Percentiles rank a stretch among this genome's conserved stretches.
Evolutionary conservation across 129 eudicot genomes (phyloP).

Genomic region (Escallonia rubra): DNA sequence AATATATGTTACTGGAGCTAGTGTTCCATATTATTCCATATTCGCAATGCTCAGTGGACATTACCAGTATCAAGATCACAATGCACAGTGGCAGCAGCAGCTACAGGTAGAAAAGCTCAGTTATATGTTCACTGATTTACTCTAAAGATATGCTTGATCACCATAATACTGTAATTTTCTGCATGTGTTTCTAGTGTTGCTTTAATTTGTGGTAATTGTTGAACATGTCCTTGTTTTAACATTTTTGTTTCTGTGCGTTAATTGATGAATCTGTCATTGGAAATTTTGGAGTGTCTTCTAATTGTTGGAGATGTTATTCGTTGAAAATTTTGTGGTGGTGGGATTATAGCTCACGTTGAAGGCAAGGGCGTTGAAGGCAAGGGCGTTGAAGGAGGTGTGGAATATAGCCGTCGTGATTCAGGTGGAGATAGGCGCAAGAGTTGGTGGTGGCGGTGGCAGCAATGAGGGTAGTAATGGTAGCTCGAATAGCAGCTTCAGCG

Average conservation of each 20-base stretch:
- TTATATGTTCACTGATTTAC: too few species aligned
- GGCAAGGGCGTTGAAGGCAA: conserved; percentile 87
- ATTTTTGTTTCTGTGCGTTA: background rate
- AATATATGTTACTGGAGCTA: too few species aligned
- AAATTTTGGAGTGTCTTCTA: background rate
- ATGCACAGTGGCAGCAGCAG: too few species aligned
- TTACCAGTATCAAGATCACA: too few species aligned
- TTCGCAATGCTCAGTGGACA: too few species aligned
- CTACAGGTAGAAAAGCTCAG: too few species aligned
- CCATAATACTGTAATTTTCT: too few species aligned
- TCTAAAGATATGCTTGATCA: too few species aligned
- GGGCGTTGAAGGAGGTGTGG: conserved; percentile 81
- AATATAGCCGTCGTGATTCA: conserved; percentile 75
- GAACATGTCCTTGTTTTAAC: too few species aligned
- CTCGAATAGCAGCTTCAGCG: conserved; percentile 75
- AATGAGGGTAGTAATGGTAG: conserved; percentile 51
- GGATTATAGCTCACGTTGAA: conserved; percentile 67
- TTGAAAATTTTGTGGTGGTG: background rate
- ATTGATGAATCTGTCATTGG: background rate
- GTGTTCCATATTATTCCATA: too few species aligned
- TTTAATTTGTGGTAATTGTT: too few species aligned
- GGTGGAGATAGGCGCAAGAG: conserved; percentile 55
- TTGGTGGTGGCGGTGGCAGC: conserved; percentile 39
- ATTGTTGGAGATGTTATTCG: background rate
- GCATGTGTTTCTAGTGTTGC: too few species aligned